phyloP scores from a whole-genome alignment of 805 yeast species.

The Metschnikowia santaceciliae region DNA sequence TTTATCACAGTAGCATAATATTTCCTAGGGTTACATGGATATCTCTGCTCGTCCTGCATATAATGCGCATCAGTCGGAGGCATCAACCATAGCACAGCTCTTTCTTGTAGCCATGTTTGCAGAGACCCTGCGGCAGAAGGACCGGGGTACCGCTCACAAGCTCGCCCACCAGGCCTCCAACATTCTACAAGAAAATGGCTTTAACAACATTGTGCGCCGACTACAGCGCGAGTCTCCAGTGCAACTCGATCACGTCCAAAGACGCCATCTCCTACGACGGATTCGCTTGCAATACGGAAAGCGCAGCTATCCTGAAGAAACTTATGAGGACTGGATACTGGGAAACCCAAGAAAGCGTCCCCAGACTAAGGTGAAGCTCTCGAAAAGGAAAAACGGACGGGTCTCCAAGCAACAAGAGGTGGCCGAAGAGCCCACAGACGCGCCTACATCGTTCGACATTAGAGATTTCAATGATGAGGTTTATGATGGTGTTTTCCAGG shows the following conservation, averaged over 20 bases:
- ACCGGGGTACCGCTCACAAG: neutral
- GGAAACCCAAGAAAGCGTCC: neutral
- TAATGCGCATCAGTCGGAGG: neutral
- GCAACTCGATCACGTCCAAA: conserved; percentile 3
- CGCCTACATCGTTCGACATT: neutral
- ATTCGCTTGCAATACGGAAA: conserved; percentile 8
- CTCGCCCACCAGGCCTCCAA: neutral
- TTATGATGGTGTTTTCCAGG: neutral
- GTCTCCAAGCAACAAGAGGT: neutral
- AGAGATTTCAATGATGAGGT: neutral
- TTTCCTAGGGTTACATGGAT: neutral
- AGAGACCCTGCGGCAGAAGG: conserved; percentile 2
- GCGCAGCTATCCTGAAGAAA: conserved; percentile 13
- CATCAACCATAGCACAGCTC: neutral
- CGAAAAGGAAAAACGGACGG: neutral
- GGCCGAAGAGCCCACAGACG: neutral
- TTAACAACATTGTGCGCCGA: neutral
- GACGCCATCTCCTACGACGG: conserved; percentile 17
- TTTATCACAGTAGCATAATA: neutral
- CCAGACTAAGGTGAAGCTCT: neutral
- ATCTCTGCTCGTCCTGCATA: neutral
- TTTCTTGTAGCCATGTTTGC: conserved; percentile 1
- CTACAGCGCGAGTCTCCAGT: conserved; percentile 1
- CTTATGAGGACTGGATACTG: conserved; percentile 16
- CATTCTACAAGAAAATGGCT: neutral